Conservation (phyloP, 345 rosid genomes). For the Syzygium grande region DNA sequence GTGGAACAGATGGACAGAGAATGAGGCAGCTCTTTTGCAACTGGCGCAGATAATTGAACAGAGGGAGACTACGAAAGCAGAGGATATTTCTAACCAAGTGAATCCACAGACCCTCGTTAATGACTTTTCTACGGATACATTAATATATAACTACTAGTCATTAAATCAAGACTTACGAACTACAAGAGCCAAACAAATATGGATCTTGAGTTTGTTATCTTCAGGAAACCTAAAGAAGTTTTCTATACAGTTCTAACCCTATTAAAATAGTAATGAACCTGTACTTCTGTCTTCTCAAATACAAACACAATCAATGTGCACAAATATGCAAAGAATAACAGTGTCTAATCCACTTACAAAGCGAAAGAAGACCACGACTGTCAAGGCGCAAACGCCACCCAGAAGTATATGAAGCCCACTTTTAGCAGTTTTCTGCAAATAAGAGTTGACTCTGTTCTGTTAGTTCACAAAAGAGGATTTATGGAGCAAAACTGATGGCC, state of each 20-base stretch:
- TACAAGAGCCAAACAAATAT: background rate
- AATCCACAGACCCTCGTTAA: background rate
- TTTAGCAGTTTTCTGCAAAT: constrained; percentile 73
- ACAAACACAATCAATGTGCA: background rate
- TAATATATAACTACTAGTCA: background rate
- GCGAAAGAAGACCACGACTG: constrained; percentile 87
- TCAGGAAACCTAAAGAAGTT: background rate
- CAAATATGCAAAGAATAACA: background rate
- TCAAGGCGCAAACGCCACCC: constrained; percentile 84
- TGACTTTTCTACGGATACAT: background rate
- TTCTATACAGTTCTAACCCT: background rate
- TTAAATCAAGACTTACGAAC: background rate
- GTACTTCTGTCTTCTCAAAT: background rate
- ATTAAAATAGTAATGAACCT: background rate
- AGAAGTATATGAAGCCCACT: constrained; percentile 92
- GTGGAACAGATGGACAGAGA: background rate
- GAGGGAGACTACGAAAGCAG: background rate
- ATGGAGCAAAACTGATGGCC: background rate
- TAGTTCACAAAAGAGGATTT: background rate
- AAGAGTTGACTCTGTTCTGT: background rate
- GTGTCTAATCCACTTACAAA: constrained; percentile 47
- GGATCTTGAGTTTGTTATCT: background rate
- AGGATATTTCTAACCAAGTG: background rate
- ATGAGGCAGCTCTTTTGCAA: background rate
- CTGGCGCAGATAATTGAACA: background rate